phyloP scores from a whole-genome alignment of 176 grass and related monocot genomes.

The Musa itinerans region DNA sequence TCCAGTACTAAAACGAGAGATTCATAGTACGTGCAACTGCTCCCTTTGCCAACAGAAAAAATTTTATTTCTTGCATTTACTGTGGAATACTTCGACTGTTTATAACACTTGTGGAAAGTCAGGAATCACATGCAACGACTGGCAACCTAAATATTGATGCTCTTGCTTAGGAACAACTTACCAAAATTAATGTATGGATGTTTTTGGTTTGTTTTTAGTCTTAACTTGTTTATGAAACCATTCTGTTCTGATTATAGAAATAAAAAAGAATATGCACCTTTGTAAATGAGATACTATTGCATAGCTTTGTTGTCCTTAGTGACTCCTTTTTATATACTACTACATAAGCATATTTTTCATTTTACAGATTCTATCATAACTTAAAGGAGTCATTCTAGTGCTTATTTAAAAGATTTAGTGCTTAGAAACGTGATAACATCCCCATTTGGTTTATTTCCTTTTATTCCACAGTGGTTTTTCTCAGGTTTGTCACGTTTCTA shows the following conservation, averaged over 20 bases:
- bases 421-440: neutral
- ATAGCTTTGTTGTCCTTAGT: neutral
- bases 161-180: neutral
- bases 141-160: neutral
- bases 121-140: neutral
- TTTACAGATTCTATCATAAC: neutral
- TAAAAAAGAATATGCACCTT: neutral
- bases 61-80: neutral
- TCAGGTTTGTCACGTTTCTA: neutral
- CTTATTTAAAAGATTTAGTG: no score
- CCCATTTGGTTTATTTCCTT: neutral
- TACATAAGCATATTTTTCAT: neutral
- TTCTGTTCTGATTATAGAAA: neutral
- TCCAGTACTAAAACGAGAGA: slow-evolving; percentile 89
- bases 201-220: neutral
- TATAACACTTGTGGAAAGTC: no score
- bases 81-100: no score
- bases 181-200: no score
- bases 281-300: neutral
- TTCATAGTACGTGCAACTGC: slow-evolving; percentile 52
- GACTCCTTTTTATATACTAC: neutral
- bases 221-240: neutral
- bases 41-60: neutral
- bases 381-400: no score
- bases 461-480: no score